Base-by-base conservation (phyloP, 441 rosid genomes). In the Lepidium campestre region DNA sequence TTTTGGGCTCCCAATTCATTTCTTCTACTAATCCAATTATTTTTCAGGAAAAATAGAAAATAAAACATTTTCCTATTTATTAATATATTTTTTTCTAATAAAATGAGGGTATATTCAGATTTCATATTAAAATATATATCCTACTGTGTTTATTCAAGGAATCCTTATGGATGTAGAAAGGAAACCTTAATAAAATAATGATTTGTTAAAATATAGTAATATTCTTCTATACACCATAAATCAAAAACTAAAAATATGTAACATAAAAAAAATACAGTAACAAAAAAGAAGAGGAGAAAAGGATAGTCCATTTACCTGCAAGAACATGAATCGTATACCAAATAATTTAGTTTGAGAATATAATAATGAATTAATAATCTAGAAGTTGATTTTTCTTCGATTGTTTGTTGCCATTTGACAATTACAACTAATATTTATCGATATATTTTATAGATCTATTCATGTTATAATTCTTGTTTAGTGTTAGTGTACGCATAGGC, bases 281-380 rank as follows among this genome's bases (percentile, higher is more conserved):
- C 22, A 1, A 10, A 13, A 1, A 32, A 39, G n/a, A n/a, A 22
- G 6, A 3, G 3, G 15, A 12, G 1, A 17, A 27, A 22, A 70
- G 12, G 22, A 70, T 18, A 18, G 34, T 54, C 15, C 57, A 45
- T 12, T 62, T 54, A 70, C 57, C 74, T 70, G 63, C 63, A 54
- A 70, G 45, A 62, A 25, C 55, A 70, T 42, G 15, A 61, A 70
- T 47, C 55, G 42, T 22, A 69, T 27, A 47, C 58, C 58, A 58
- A 11, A 36, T 8, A 22, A 14, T 9, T 25, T 27, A 37, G 39
- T 57, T 22, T 6, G 57, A 18, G 10, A 47, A 62, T 47, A 20
- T 46, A 20, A 32, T 25, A 41, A 32, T 48, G 7, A 35, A 45
- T 41, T n/a, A 18, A 41, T 42, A 3, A 15, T 46, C 3, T 13